Evolutionary conservation across 179 eudicot genomes (phyloP).

Genomic region (Vitellaria paradoxa): DNA sequence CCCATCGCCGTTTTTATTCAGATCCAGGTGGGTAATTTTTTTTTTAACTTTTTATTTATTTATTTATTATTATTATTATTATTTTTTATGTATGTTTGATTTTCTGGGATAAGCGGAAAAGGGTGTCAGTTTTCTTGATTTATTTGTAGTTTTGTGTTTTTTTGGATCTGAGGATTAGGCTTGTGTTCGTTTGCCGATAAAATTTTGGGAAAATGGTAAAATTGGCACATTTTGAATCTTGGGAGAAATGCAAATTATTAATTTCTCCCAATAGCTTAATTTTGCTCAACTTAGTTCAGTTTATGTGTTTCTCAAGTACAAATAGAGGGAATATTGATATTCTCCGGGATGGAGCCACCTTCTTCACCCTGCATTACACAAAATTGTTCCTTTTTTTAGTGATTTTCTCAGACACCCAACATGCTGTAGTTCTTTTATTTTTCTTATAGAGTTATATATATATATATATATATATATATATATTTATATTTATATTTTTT

Average conservation of each 20-base stretch:
- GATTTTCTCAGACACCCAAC: background rate
- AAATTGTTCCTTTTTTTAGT: background rate
- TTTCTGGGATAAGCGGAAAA: no score
- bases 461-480: no score
- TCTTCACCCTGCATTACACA: background rate
- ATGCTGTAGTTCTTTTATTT: background rate
- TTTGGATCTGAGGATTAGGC: background rate
- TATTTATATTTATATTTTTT: no score
- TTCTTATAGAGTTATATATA: no score
- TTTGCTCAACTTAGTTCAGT: no score
- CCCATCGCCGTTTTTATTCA: conserved; percentile 55
- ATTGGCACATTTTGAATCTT: background rate
- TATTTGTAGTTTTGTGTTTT: no score
- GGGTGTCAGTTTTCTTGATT: no score
- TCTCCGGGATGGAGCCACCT: no score
- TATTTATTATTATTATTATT: no score
- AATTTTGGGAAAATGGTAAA: background rate
- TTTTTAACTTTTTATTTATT: background rate
- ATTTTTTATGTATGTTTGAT: no score
- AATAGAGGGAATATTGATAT: no score
- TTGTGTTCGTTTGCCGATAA: background rate
- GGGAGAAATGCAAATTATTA: background rate
- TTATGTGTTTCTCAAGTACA: no score
- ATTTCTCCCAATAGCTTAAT: background rate
- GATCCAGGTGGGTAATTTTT: conserved; percentile 52